These are phyloP conservation scores for Aspergillus neotritici DNA, from an alignment of 2,329 filamentous ascomycete species.

Conservation along the genomic window DNA sequence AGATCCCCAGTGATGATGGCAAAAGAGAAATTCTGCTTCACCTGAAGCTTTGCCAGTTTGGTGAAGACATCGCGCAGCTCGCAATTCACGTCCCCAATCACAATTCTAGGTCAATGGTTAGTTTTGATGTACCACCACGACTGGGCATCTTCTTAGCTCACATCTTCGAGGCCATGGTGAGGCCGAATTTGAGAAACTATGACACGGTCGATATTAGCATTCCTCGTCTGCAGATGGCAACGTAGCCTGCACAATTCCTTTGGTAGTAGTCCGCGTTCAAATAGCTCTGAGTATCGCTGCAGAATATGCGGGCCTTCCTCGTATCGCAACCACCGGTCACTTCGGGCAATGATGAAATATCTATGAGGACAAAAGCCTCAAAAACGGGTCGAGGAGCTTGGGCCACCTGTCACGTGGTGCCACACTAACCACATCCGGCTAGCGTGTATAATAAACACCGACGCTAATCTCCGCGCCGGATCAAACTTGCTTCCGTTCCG, in stretches of 20 bases:
- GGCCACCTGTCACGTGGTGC: constrained; percentile 28
- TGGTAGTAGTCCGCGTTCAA: too few relatives aligned
- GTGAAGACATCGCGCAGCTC: constrained; percentile 68
- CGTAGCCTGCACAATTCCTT: too few relatives aligned
- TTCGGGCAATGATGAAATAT: background rate
- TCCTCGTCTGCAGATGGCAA: too few relatives aligned
- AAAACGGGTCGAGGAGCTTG: constrained; percentile 27
- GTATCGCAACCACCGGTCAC: background rate
- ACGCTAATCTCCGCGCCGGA: constrained; percentile 26
- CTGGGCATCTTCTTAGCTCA: constrained; percentile 28
- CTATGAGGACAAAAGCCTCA: constrained; percentile 7
- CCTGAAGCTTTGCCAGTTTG: constrained; percentile 73
- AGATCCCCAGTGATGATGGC: constrained; percentile 80
- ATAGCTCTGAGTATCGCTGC: background rate
- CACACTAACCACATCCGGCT: constrained; percentile 3
- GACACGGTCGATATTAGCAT: background rate
- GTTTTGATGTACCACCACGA: background rate
- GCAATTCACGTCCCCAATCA: constrained; percentile 78
- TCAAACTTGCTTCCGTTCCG: constrained; percentile 25
- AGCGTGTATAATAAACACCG: constrained; percentile 9
- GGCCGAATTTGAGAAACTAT: background rate
- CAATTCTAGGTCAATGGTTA: constrained; percentile 47
- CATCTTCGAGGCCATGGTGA: constrained; percentile 55
- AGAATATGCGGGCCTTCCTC: background rate
- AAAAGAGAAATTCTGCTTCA: constrained; percentile 83